Evolutionary conservation across 2,329 filamentous ascomycete genomes (phyloP), one percentile per base, ranked within the genome.

Genomic region (Neodidymelliopsis sp.): DNA sequence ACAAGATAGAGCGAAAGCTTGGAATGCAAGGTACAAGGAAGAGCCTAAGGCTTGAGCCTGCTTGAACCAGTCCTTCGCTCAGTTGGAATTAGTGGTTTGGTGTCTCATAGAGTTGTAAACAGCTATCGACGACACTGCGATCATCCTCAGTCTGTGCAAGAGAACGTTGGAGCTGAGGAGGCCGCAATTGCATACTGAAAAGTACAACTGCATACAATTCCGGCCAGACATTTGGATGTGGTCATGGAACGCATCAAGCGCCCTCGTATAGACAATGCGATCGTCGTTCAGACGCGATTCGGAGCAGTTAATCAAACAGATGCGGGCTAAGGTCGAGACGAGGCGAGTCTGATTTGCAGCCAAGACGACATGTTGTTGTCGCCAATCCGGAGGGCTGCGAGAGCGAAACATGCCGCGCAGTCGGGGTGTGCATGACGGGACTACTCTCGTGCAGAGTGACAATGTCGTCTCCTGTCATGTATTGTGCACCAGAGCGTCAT

Each of bases 281-380:
- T 36, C 30, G 11, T 31, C 20, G 24, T 29, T 37, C n/a, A 10
- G 16, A 27, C 7, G 20, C 8, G 19, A 28, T 25, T 10, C 20
- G 4, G 15, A n/a, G 29, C 47, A 41, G 47, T 30, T 18, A 45
- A 3, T 36, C 40, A 50, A 45, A 50, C 41, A 7, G 31, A 45
- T 30, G 30, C 40, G 25, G 47, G 24, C 25, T 43, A 35, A 27
- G 25, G 36, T 44, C 45, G 47, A 50, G 47, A 50, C 41, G 41
- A 45, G 35, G 25, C 30, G 40, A 39, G 41, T 45, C 39, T 40
- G 47, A 50, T 31, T 45, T 27, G 6, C 29, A 50, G 47, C 47
- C 47, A 45, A 50, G 47, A 29, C 13, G 3, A 16, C 20, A 18
- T 35, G 19, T 30, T 41, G 40, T 50, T 27, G 35, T 34, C 40